Percentiles rank a stretch among this genome's conserved stretches.
These are phyloP conservation scores for Paraglomus occultum DNA, from an alignment of 192 early-diverging fungal species.

Conservation along the genomic window DNA sequence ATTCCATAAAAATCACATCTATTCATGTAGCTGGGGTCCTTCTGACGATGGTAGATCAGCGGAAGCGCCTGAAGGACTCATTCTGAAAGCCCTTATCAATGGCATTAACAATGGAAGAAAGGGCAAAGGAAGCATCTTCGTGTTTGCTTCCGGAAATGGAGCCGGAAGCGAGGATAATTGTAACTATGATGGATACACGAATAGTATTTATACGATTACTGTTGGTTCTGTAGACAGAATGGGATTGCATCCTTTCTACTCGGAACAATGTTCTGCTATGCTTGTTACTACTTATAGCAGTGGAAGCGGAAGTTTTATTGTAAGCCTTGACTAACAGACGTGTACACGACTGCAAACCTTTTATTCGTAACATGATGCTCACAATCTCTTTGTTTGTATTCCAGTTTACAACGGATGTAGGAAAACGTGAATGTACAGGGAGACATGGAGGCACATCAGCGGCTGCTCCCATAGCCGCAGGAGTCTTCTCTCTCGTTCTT, in stretches of 20 bases:
- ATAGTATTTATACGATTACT: slow-evolving; percentile 93
- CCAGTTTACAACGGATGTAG: slow-evolving; percentile 88
- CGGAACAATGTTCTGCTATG: slow-evolving; percentile 87
- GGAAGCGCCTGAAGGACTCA: slow-evolving; percentile 78
- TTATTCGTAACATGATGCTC: not conserved
- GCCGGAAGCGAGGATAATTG: slow-evolving; percentile 79
- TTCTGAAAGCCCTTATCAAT: slow-evolving; percentile 82
- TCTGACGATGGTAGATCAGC: slow-evolving; percentile 81
- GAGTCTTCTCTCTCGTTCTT: slow-evolving; percentile 85
- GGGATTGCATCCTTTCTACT: slow-evolving; percentile 78
- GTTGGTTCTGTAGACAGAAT: slow-evolving; percentile 82
- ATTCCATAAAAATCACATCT: slow-evolving; percentile 89
- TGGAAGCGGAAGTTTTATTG: slow-evolving; percentile 75
- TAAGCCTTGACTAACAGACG: slow-evolving; percentile 34
- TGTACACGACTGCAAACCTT: not conserved
- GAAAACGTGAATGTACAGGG: slow-evolving; percentile 67
- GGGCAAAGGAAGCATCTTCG: slow-evolving; percentile 84
- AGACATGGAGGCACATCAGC: slow-evolving; percentile 93
- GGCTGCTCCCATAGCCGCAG: slow-evolving; percentile 90
- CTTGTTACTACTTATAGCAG: slow-evolving; percentile 89
- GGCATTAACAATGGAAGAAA: slow-evolving; percentile 82
- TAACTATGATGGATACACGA: slow-evolving; percentile 96
- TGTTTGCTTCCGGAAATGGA: slow-evolving; percentile 96
- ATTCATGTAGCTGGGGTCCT: slow-evolving; percentile 97
- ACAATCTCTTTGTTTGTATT: not conserved